These are phyloP conservation scores for Colletotrichum sp. DNA, from an alignment of 2,329 filamentous ascomycete genomes.

Conservation along the genomic window DNA sequence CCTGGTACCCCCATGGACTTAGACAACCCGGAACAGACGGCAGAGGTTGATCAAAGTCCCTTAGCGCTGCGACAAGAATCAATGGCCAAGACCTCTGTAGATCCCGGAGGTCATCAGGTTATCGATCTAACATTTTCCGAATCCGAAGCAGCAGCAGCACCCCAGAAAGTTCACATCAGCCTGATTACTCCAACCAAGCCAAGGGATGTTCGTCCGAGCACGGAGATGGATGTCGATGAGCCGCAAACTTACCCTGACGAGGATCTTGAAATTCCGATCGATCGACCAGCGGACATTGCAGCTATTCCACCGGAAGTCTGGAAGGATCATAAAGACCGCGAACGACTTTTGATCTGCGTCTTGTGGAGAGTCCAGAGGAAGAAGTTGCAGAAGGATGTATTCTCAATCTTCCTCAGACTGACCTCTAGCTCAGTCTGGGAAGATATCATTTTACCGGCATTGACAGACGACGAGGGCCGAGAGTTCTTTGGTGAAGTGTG, in stretches of 20 bases:
- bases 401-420: constrained; percentile 22
- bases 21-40: neutral
- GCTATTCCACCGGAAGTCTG: constrained; percentile 20
- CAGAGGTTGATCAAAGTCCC: neutral
- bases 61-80: neutral
- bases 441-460: constrained; percentile 24
- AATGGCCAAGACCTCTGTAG: neutral
- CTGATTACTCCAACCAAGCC: constrained; percentile 14
- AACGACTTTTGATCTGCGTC: constrained; percentile 32
- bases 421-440: constrained; percentile 30
- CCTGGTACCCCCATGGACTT: neutral
- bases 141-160: neutral
- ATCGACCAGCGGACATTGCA: constrained; percentile 15
- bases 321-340: constrained; percentile 23
- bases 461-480: neutral
- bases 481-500: neutral
- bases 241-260: neutral
- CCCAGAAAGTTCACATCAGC: neutral
- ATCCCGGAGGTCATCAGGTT: neutral
- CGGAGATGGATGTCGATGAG: neutral
- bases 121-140: constrained; percentile 17
- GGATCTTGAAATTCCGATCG: constrained; percentile 8
- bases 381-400: constrained; percentile 25
- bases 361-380: constrained; percentile 28
- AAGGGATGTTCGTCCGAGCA: neutral